Evolutionary conservation across 2,329 filamentous ascomycete genomes (phyloP).

Genomic region (Teratosphaeria gauchensis): DNA sequence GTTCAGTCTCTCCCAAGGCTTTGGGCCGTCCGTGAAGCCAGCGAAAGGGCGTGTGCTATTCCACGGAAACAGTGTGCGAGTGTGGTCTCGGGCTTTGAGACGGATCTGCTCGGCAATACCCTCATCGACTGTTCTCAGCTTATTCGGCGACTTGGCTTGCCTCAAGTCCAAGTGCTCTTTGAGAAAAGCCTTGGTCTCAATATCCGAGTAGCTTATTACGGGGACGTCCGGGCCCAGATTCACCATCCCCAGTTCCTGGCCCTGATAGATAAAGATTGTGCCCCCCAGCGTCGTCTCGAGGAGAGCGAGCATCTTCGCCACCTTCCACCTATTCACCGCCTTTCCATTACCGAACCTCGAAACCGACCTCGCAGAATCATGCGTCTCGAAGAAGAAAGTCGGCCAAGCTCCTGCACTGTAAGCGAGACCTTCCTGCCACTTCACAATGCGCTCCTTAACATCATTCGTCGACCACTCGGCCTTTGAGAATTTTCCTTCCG

Average conservation of each 20-base stretch:
- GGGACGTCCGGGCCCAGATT: constrained; percentile 32
- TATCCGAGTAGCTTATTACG: background rate
- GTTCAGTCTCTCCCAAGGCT: constrained; percentile 53
- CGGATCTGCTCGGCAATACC: background rate
- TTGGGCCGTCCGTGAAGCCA: constrained; percentile 45
- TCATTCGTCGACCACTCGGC: constrained; percentile 11
- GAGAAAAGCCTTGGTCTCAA: constrained; percentile 13
- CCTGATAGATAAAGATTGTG: constrained; percentile 43
- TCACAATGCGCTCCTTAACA: constrained; percentile 11
- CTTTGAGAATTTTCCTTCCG: constrained; percentile 13
- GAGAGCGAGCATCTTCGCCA: constrained; percentile 37
- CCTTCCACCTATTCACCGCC: constrained; percentile 36
- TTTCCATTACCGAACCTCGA: constrained; percentile 42
- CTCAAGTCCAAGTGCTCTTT: constrained; percentile 41
- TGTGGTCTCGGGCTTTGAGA: constrained; percentile 49
- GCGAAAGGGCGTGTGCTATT: constrained; percentile 38
- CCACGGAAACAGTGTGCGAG: constrained; percentile 62
- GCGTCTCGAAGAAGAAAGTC: constrained; percentile 55
- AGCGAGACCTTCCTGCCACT: constrained; percentile 37
- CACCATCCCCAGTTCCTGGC: constrained; percentile 42
- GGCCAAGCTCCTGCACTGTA: constrained; percentile 38
- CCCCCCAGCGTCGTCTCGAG: constrained; percentile 39
- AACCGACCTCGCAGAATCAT: constrained; percentile 48
- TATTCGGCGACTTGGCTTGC: constrained; percentile 30
- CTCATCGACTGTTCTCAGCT: background rate